phyloP scores from a whole-genome alignment of 2,329 filamentous ascomycete genomes.

The Colletotrichum endophyticum region DNA sequence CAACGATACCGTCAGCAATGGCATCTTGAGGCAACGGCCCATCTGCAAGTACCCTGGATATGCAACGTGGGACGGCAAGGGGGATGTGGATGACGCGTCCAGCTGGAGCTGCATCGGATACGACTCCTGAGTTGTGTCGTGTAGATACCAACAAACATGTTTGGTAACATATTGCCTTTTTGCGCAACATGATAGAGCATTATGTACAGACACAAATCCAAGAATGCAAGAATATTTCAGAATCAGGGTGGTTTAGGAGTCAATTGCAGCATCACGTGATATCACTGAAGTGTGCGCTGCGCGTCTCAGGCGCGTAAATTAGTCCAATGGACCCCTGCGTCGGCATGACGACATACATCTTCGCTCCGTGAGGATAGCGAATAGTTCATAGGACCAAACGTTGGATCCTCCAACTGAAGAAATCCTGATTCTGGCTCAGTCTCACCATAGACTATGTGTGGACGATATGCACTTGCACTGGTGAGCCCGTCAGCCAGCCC shows the following conservation, averaged over 20 bases:
- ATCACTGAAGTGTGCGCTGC: neutral
- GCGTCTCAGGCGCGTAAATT: neutral
- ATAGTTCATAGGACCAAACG: neutral
- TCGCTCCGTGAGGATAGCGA: neutral
- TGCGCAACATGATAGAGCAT: neutral
- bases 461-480: slow-evolving; percentile 40
- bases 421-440: neutral
- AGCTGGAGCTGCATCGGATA: neutral
- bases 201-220: neutral
- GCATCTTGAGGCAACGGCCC: neutral
- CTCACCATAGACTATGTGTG: slow-evolving; percentile 34
- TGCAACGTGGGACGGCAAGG: neutral
- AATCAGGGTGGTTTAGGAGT: neutral
- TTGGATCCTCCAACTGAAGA: neutral
- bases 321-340: neutral
- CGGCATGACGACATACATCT: neutral
- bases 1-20: neutral
- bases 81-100: neutral
- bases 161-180: neutral
- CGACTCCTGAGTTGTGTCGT: neutral
- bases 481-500: slow-evolving; percentile 29
- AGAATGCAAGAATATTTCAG: neutral
- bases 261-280: neutral
- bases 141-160: neutral
- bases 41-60: neutral